Percentiles rank a stretch among this genome's conserved stretches.
Evolutionary conservation across 768 basidiomycete genomes (phyloP).

Genomic region (Cystofilobasidium bisporidii): DNA sequence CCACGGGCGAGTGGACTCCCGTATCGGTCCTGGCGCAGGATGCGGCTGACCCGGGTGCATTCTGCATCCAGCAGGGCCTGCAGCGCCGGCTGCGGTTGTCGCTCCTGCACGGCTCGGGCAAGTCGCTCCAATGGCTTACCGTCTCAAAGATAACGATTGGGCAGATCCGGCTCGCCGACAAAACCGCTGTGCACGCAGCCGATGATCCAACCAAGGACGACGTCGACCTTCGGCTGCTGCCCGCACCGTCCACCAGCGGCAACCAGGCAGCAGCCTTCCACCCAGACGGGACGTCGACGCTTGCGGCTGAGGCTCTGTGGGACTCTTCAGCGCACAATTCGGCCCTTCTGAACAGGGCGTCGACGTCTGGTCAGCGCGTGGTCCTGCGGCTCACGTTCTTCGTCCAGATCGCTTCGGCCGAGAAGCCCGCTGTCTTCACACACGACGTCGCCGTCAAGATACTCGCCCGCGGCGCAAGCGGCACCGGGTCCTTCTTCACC

Average conservation of each 20-base stretch:
- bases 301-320: constrained; percentile 71
- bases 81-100: constrained; percentile 71
- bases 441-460: constrained; percentile 81
- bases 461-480: constrained; percentile 64
- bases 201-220: constrained; percentile 37
- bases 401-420: constrained; percentile 71
- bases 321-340: constrained; percentile 89
- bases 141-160: constrained; percentile 67
- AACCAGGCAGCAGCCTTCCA: constrained; percentile 46
- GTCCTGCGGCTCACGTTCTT: constrained; percentile 67
- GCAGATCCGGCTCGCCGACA: constrained; percentile 55
- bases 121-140: constrained; percentile 76
- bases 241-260: constrained; percentile 49
- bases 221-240: constrained; percentile 60
- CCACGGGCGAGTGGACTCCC: constrained; percentile 71
- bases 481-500: constrained; percentile 66
- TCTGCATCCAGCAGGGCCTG: constrained; percentile 83
- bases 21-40: constrained; percentile 71
- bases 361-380: constrained; percentile 64
- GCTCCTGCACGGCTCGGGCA: constrained; percentile 77
- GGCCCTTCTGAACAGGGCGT: constrained; percentile 72
- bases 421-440: constrained; percentile 75
- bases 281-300: constrained; percentile 23
- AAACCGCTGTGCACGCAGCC: background rate
- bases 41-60: constrained; percentile 68